Conservation (phyloP, 73 alveolate species). For the Effrenium voratum region DNA sequence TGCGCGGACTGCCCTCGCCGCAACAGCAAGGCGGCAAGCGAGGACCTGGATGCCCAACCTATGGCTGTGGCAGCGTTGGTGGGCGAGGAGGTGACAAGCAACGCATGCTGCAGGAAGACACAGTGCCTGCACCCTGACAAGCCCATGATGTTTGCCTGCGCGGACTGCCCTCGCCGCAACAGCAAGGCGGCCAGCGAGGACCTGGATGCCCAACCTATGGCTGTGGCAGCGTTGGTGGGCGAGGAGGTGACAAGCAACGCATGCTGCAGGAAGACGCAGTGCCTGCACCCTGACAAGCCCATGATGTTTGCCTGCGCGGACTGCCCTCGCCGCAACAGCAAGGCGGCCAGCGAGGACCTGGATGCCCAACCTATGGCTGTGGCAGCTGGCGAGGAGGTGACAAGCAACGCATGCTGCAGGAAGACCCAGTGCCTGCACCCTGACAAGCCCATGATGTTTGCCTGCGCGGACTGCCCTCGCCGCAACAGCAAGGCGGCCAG, state of each 20-base stretch:
- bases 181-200: slow-evolving; percentile 63
- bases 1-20: slow-evolving; percentile 92
- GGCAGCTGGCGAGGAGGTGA: slow-evolving; percentile 64
- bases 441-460: slow-evolving; percentile 82
- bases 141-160: slow-evolving; percentile 82
- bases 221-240: slow-evolving; percentile 77
- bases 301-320: slow-evolving; percentile 66
- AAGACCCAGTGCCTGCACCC: slow-evolving; percentile 73
- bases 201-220: slow-evolving; percentile 29
- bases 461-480: slow-evolving; percentile 93
- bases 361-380: slow-evolving; percentile 48
- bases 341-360: slow-evolving; percentile 35
- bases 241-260: slow-evolving; percentile 63
- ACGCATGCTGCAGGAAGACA: slow-evolving; percentile 52
- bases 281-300: slow-evolving; percentile 84
- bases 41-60: slow-evolving; percentile 26
- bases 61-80: slow-evolving; percentile 61
- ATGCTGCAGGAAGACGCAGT: slow-evolving; percentile 71
- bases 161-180: slow-evolving; percentile 89
- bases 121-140: slow-evolving; percentile 92
- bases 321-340: slow-evolving; percentile 86
- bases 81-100: background rate
- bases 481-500: slow-evolving; percentile 60
- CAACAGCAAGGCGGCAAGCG: slow-evolving; percentile 45
- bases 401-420: background rate